These are phyloP conservation scores for Teratosphaeria epicoccoides DNA, from an alignment of 2,329 filamentous ascomycete genomes.

Conservation along the genomic window DNA sequence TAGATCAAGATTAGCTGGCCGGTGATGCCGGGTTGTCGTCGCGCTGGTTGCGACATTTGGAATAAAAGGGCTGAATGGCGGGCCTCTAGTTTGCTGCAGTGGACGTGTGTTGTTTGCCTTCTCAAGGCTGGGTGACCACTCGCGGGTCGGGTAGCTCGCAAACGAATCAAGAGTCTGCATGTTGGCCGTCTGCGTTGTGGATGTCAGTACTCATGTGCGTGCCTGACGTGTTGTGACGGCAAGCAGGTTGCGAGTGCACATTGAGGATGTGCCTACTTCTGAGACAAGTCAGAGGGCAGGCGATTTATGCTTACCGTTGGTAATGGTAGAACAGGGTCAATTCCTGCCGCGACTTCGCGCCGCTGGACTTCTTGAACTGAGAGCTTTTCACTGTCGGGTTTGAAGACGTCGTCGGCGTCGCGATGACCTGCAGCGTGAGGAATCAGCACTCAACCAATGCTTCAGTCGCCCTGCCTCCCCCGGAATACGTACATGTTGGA, in stretches of 20 bases:
- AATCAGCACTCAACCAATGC: too few relatives aligned
- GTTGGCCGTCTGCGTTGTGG: constrained; percentile 9
- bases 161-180: constrained; percentile 18
- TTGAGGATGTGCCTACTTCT: not conserved
- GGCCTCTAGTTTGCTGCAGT: not conserved
- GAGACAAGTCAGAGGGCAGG: not conserved
- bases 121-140: constrained; percentile 6
- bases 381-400: constrained; percentile 4
- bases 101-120: not conserved
- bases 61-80: not conserved
- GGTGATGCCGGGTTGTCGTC: not conserved
- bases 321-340: constrained; percentile 17
- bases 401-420: constrained; percentile 16
- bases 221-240: not conserved
- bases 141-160: constrained; percentile 10
- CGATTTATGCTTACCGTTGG: constrained; percentile 9
- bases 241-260: not conserved
- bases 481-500: too few relatives aligned
- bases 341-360: constrained; percentile 12
- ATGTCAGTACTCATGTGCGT: not conserved
- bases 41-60: not conserved
- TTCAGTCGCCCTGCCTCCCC: too few relatives aligned
- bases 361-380: constrained; percentile 17
- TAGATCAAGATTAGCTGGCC: not conserved
- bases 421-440: too few relatives aligned